Percentiles rank a stretch among this genome's conserved stretches.
Evolutionary conservation across 257 asterid genomes (phyloP).

Genomic region (Scutellaria galericulata): DNA sequence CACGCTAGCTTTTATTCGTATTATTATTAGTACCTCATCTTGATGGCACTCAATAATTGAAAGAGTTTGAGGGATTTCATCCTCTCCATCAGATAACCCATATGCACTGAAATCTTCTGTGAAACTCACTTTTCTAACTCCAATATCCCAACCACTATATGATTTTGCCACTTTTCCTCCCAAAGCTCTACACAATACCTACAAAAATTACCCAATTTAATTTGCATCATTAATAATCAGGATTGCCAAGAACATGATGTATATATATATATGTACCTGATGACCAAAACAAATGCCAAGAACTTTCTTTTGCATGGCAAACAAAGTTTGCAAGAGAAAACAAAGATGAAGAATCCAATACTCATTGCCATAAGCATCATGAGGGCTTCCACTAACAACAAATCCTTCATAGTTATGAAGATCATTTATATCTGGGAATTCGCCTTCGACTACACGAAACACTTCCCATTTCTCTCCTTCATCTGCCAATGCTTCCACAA

Average conservation of each 20-base stretch:
- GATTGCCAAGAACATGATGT: not conserved
- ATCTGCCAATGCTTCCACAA: conserved; percentile 55
- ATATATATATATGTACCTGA: conserved; percentile 44
- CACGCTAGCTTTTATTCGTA: no score
- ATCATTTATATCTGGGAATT: conserved; percentile 51
- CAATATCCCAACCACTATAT: conserved; percentile 75
- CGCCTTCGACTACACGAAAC: conserved; percentile 63
- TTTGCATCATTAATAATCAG: not conserved
- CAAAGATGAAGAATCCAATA: conserved; percentile 65
- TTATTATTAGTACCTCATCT: conserved; percentile 60
- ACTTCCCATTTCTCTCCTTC: conserved; percentile 71
- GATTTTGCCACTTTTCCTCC: conserved; percentile 76
- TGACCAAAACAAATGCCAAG: conserved; percentile 84
- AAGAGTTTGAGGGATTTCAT: conserved; percentile 54
- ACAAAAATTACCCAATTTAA: not conserved
- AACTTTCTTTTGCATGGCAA: conserved; percentile 63
- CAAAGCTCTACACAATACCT: conserved; percentile 72
- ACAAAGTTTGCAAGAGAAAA: conserved; percentile 51
- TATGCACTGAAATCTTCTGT: conserved; percentile 47
- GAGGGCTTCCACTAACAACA: conserved; percentile 73
- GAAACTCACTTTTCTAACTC: conserved; percentile 61
- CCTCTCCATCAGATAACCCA: conserved; percentile 39
- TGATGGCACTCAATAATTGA: conserved; percentile 73
- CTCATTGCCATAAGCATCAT: conserved; percentile 67
- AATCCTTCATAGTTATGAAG: conserved; percentile 60